A percentile compares a stretch with the other conserved stretches of the same genome.
Conservation (phyloP, 148 eudicot genomes). For the Silene latifolia region DNA sequence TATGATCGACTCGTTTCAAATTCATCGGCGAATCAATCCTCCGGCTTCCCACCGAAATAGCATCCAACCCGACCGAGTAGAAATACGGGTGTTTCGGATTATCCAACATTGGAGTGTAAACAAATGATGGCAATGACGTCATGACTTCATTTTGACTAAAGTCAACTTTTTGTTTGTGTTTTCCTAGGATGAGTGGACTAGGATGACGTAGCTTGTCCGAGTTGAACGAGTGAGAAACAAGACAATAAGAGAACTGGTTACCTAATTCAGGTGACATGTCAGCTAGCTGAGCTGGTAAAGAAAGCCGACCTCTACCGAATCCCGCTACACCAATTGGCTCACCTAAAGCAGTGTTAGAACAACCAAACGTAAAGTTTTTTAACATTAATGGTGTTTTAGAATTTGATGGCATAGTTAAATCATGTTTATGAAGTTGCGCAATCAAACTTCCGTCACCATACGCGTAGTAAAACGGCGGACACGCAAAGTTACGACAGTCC, state of each 20-base stretch:
- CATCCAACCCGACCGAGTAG: slow-evolving; percentile 70
- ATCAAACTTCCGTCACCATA: slow-evolving; percentile 86
- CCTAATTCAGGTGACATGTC: slow-evolving; percentile 53
- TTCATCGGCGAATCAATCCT: slow-evolving; percentile 45
- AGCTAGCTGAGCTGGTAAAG: slow-evolving; percentile 81
- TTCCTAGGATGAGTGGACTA: slow-evolving; percentile 79
- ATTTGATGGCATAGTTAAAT: slow-evolving; percentile 41
- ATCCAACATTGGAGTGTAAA: slow-evolving; percentile 54
- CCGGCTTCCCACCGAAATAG: slow-evolving; percentile 41
- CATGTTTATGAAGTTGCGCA: slow-evolving; percentile 47
- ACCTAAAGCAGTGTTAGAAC: slow-evolving; percentile 64
- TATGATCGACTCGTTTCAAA: slow-evolving; percentile 40
- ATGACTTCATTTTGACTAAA: background rate
- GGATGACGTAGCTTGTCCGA: slow-evolving; percentile 43
- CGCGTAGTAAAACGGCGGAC: slow-evolving; percentile 81
- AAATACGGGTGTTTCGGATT: slow-evolving; percentile 70
- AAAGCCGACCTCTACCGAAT: slow-evolving; percentile 72
- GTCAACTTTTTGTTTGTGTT: slow-evolving; percentile 23
- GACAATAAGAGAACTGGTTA: slow-evolving; percentile 72
- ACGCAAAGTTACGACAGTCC: slow-evolving; percentile 41
- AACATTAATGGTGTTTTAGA: slow-evolving; percentile 29
- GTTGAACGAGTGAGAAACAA: slow-evolving; percentile 76
- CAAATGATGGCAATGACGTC: slow-evolving; percentile 9
- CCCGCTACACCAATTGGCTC: slow-evolving; percentile 96
- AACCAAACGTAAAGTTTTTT: slow-evolving; percentile 69